Conservation (phyloP, 148 eudicot species). For the Rhododendron henanense region DNA sequence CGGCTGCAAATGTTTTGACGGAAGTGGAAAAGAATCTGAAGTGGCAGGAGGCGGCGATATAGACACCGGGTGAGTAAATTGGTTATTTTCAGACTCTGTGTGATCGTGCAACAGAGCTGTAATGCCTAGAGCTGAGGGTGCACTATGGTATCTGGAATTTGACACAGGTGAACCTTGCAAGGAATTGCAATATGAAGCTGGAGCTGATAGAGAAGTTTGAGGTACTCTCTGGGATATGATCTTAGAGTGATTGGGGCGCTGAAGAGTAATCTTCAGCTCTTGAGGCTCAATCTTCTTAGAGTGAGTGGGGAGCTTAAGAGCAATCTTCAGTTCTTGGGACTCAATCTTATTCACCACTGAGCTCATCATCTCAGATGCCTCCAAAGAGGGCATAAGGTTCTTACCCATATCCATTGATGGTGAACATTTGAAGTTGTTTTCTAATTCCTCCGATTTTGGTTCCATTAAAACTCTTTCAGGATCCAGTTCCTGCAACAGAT, state of each 20-base stretch:
- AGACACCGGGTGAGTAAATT: conserved; percentile 18
- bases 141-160: conserved; percentile 50
- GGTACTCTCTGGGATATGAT: conserved; percentile 44
- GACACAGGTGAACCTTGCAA: conserved; percentile 50
- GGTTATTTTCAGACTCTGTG: conserved; percentile 26
- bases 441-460: conserved; percentile 12
- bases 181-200: conserved; percentile 35
- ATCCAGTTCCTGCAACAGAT: conserved; percentile 17
- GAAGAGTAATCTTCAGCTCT: conserved; percentile 32
- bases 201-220: conserved; percentile 42
- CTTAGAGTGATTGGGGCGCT: conserved; percentile 38
- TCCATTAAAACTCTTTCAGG: conserved; percentile 18
- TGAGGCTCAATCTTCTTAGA: conserved; percentile 28
- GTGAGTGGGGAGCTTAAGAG: conserved; percentile 35
- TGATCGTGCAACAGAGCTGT: conserved; percentile 67
- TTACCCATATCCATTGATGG: conserved; percentile 17
- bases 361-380: conserved; percentile 25
- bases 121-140: conserved; percentile 65
- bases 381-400: conserved; percentile 15
- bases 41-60: conserved; percentile 23
- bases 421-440: conserved; percentile 23
- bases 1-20: conserved; percentile 15
- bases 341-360: conserved; percentile 24
- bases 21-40: conserved; percentile 28
- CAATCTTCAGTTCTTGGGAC: conserved; percentile 28